Evolutionary conservation across 768 basidiomycete species (phyloP).

Genomic region (Rhodotorula kratochvilovae): DNA sequence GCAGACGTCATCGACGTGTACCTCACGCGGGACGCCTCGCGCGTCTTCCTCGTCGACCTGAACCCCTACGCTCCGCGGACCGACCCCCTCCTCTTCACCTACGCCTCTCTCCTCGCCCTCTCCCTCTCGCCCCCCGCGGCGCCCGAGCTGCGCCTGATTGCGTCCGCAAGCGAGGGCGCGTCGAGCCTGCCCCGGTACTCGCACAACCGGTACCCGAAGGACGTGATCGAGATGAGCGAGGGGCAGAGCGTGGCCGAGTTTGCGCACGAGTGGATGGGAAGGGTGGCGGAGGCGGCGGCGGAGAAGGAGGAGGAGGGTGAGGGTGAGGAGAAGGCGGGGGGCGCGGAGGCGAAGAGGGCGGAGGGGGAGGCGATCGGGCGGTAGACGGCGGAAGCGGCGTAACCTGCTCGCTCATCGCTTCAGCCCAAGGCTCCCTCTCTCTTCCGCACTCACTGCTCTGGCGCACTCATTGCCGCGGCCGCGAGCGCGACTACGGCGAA

Average conservation of each 20-base stretch:
- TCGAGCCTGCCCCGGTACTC: constrained; percentile 66
- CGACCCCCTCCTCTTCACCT: constrained; percentile 81
- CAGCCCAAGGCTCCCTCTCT: too few species aligned
- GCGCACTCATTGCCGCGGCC: too few species aligned
- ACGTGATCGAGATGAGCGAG: constrained; percentile 71
- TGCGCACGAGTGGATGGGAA: constrained; percentile 53
- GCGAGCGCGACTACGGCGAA: constrained; percentile 39
- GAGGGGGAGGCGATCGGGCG: neutral
- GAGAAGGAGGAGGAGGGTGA: neutral
- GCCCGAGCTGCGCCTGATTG: constrained; percentile 16
- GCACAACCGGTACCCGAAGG: constrained; percentile 87
- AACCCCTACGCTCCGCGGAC: constrained; percentile 81
- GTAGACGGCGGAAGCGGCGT: too few species aligned
- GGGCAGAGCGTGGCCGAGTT: constrained; percentile 72
- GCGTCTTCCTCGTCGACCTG: constrained; percentile 82
- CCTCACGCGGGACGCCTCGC: constrained; percentile 70
- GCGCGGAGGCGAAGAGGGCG: too few species aligned
- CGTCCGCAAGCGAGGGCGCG: constrained; percentile 47
- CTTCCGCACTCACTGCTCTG: too few species aligned
- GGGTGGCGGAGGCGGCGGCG: constrained; percentile 44
- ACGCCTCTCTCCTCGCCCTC: constrained; percentile 62
- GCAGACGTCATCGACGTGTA: constrained; percentile 81
- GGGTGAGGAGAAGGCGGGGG: neutral
- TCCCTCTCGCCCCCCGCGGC: constrained; percentile 47
- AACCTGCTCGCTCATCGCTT: too few species aligned